Base-by-base conservation (phyloP, 2,329 filamentous ascomycete species). In the Teratosphaeria pseudoeucalypti region DNA sequence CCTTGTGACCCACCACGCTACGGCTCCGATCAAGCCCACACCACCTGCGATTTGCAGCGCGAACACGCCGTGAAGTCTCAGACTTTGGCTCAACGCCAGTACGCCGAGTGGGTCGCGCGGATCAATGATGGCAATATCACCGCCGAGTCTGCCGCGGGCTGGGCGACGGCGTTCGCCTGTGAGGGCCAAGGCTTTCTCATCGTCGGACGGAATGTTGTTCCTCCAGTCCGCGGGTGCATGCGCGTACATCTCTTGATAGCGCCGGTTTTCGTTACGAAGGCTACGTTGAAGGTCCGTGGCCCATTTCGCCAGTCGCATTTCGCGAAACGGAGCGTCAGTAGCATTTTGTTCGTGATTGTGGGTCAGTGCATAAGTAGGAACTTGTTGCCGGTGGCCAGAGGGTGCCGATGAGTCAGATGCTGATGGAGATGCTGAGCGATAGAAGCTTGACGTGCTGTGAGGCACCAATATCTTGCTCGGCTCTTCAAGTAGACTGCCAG, bases 91-190 rank as follows among this genome's bases (percentile, higher is more conserved):
- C 63, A 91, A 81, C 62, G 85, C 80, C 57, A 95, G 79, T 39
- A 96, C 72, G 0, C 91, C 91, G 0, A 96, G 78, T 0, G 92
- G 92, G 71, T 96, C 92, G 61, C 88, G 81, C 37, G 84, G 80
- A 65, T 79, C 78, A 55, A 80, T 65, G 23, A 74, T 57, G 56
- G 65, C 59, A 61, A 72, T 70, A 60, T 61, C 71, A 68, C 66
- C 76, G 71, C 67, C 72, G 59, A 68, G 71, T 60, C 56, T 63
- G 64, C 65, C 67, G 54, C 65, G 62, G 27, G 60, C 64, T 63
- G 67, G 55, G 67, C 65, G 60, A 71, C 72, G 16, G 66, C 54
- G 39, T 61, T 47, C n/a, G 64, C 59, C 27, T 68, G 59, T 29
- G 53, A 54, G n/a, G 6, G 34, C 34, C 23, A 54, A 34, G 19